Evolutionary conservation across 1,284 basidiomycete species (phyloP), one percentile per base, ranked within the genome.

Genomic region (Leccinum subspadiceum): DNA sequence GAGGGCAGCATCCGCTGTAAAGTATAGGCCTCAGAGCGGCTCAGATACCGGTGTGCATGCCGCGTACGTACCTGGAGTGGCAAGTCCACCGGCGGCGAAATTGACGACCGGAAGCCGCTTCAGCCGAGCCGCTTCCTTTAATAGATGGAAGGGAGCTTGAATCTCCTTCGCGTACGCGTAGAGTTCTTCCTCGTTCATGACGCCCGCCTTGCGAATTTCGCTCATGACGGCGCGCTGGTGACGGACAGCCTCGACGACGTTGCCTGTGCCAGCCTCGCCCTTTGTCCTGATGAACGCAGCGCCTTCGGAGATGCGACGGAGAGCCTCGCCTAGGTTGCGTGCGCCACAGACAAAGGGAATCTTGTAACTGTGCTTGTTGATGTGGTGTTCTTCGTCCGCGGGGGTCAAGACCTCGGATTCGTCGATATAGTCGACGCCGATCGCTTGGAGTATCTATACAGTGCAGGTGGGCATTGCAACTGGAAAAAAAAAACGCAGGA

Each of bases 401-500:
- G 94, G 94, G 0, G 97, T 98, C 61, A 99, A 83, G 53, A 99
- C 97, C 77, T 98, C 96, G 15, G 90, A 94, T 78, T 94, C 94
- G 76, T 99, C 97, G 68, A 99, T 97, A 78, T 98, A 99, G 79
- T 99, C 96, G 56, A 98, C 91, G 9, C 96, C 96, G 71, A 98
- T 84, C 20, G 88, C 85, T 83, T 98, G 94, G 35, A 98, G 79
- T 70, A 99, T 97, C 90, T 96, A 39, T 51, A 31, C 29, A 31
- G 49, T 48, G 7, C 2, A 54, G 26, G 41, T 3, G 20, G 4
- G 41, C 5, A n/a, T 37, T 59, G 56, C 24, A 17, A 56, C n/a
- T 4, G 15, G 24, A 48, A 52, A 29, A 9, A 20, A 9, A 29
- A 9, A 33, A 6, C n/a, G 57, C 15, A 1, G n/a, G 29, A 20